Evolutionary conservation across 2,329 filamentous ascomycete species (phyloP).

Genomic region (Chaetomiaceae sp.): DNA sequence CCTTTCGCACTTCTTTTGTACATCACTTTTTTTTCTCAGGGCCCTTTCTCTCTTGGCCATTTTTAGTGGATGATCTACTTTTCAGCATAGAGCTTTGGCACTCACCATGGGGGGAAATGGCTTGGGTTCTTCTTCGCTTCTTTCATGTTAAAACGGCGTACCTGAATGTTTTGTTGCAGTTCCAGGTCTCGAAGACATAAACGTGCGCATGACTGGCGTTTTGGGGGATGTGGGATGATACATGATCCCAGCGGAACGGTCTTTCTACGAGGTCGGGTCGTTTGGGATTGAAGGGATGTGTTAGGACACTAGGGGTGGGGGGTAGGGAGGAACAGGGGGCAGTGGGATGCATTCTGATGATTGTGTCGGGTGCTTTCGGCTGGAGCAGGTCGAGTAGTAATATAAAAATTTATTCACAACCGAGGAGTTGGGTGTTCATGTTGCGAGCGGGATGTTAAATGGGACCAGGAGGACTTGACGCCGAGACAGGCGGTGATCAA

Average conservation of each 20-base stretch:
- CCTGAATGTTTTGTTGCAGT: conserved; percentile 13
- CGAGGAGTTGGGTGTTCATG: not conserved
- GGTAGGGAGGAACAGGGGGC: not conserved
- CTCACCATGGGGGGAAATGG: not conserved
- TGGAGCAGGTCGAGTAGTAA: not conserved
- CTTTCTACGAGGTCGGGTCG: not conserved
- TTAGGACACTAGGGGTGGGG: not conserved
- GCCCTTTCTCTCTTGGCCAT: conserved; percentile 13
- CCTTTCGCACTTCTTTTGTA: conserved; percentile 19
- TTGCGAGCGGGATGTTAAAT: too few relatives aligned
- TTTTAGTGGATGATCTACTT: conserved; percentile 21
- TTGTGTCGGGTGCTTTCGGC: conserved; percentile 1
- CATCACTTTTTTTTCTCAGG: conserved; percentile 18
- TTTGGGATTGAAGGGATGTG: conserved; percentile 6
- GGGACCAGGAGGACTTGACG: too few relatives aligned
- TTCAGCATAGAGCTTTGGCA: conserved; percentile 23
- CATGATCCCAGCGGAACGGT: not conserved
- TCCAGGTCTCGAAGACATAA: conserved; percentile 15
- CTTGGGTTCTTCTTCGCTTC: conserved; percentile 9
- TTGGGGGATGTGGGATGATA: conserved; percentile 2
- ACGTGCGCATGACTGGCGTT: conserved; percentile 25
- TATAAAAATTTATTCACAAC: not conserved
- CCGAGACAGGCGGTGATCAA: too few relatives aligned
- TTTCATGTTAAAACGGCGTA: conserved; percentile 6
- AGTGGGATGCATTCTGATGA: conserved; percentile 3